phyloP scores from a whole-genome alignment of 768 basidiomycete genomes.

The Kwoniella pini region DNA sequence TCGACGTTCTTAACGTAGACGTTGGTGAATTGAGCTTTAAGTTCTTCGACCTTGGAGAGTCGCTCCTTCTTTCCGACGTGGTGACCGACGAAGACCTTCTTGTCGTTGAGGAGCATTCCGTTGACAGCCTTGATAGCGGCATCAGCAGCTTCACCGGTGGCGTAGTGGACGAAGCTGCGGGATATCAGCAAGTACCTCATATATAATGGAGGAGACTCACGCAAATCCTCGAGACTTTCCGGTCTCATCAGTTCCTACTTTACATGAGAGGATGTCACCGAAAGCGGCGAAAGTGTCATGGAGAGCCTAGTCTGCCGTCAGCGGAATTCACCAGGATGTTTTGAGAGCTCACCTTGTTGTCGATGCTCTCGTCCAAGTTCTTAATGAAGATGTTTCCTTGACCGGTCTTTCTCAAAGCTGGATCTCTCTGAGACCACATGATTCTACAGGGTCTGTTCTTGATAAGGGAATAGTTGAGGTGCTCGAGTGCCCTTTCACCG shows the following conservation, averaged over 20 bases:
- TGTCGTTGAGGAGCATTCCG: conserved; percentile 98
- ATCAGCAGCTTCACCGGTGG: conserved; percentile 93
- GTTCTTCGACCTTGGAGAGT: conserved; percentile 97
- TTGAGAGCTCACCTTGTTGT: conserved; percentile 75
- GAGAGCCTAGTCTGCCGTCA: conserved; percentile 69
- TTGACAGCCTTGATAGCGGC: conserved; percentile 97
- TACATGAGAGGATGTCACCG: conserved; percentile 97
- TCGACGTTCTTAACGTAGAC: conserved; percentile 98
- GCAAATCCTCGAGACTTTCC: conserved; percentile 94
- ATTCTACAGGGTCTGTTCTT: conserved; percentile 98
- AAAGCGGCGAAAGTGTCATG: conserved; percentile 99
- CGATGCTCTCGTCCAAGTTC: conserved; percentile 93
- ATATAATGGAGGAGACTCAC: conserved; percentile 19
- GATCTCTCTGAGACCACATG: conserved; percentile 99
- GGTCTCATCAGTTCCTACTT: conserved; percentile 94
- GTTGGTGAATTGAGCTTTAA: conserved; percentile 96
- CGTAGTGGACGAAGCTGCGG: conserved; percentile 89
- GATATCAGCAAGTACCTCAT: background rate
- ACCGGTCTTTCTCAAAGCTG: conserved; percentile 96
- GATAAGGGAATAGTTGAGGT: conserved; percentile 98
- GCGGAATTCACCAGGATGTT: background rate
- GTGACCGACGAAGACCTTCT: conserved; percentile 97
- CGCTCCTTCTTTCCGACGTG: conserved; percentile 99
- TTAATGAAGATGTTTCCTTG: conserved; percentile 99
- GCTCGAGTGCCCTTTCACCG: conserved; percentile 98